These are phyloP conservation scores for Clonostachys rosea DNA, from an alignment of 2,329 filamentous ascomycete species.

Conservation along the genomic window DNA sequence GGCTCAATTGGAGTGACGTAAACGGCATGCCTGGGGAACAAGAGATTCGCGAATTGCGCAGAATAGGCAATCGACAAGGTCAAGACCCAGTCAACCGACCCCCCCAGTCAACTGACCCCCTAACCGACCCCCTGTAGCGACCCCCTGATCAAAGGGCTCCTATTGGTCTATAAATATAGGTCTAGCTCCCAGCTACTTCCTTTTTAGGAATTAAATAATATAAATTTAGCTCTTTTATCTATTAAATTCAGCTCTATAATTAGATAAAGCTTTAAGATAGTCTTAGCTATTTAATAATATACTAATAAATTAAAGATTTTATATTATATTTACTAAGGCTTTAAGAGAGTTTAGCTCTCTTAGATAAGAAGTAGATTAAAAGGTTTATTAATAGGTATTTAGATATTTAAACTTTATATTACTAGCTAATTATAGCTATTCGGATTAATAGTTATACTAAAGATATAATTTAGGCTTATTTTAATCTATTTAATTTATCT, in stretches of 20 bases:
- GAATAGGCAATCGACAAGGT: no score
- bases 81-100: no score
- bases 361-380: no score
- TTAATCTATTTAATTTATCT: not conserved
- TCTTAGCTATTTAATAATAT: not conserved
- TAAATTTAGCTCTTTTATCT: not conserved
- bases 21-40: no score
- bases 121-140: no score
- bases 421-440: not conserved
- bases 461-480: not conserved
- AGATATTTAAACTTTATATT: not conserved
- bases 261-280: not conserved
- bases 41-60: no score
- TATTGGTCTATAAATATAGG: no score
- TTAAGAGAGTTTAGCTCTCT: no score
- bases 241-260: not conserved
- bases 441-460: not conserved
- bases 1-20: no score
- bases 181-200: not conserved
- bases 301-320: not conserved
- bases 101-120: no score
- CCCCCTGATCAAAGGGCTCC: no score
- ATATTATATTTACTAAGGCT: not conserved
- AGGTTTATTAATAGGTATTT: not conserved
- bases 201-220: not conserved